Conservation (phyloP, 805 yeast genomes). For the Suhomyces faveliae region DNA sequence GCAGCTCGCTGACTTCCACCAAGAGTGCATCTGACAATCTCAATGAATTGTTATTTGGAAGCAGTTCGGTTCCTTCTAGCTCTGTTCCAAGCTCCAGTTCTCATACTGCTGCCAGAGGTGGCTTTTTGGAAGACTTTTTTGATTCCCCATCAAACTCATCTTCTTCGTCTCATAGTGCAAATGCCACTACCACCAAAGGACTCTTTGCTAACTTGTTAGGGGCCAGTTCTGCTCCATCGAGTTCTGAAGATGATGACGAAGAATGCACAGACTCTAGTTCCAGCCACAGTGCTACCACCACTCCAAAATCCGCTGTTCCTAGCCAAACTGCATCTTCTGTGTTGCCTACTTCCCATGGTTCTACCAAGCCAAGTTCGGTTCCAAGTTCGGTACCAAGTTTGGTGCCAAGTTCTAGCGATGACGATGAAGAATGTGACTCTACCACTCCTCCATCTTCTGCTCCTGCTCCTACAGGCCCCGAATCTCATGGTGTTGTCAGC, state of each 20-base stretch:
- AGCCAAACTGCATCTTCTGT: neutral
- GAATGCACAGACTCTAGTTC: neutral
- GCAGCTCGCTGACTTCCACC: neutral
- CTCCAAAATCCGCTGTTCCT: too few relatives aligned
- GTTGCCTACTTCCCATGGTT: too few relatives aligned
- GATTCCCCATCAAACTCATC: too few relatives aligned
- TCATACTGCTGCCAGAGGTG: neutral
- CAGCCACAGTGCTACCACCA: too few relatives aligned
- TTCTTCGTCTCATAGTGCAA: neutral
- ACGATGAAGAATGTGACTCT: constrained; percentile 16
- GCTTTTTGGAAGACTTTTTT: neutral
- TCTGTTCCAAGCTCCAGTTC: constrained; percentile 2
- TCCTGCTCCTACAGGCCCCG: neutral
- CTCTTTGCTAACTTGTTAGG: neutral
- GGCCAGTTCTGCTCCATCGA: neutral
- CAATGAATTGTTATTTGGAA: neutral
- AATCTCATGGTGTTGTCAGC: neutral
- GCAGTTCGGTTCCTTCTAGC: constrained; percentile 1
- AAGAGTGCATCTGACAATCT: neutral
- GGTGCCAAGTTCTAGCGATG: constrained; percentile 15
- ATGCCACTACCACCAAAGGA: neutral
- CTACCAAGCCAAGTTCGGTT: too few relatives aligned
- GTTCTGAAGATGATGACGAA: neutral
- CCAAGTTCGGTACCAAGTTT: too few relatives aligned
- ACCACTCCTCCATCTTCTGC: constrained; percentile 1